Conservation (phyloP, 345 rosid genomes). For the Gossypium bickii region DNA sequence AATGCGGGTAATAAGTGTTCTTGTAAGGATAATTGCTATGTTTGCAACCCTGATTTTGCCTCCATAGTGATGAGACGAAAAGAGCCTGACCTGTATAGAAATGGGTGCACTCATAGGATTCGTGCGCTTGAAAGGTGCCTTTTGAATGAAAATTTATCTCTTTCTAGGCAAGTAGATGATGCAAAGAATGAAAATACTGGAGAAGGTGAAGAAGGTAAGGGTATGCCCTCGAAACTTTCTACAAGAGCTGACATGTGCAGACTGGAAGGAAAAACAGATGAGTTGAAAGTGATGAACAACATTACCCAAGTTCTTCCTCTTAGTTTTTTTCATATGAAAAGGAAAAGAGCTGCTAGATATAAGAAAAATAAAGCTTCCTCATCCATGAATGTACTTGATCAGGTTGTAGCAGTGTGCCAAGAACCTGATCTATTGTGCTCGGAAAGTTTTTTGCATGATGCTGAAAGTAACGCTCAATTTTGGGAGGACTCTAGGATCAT, state of each 20-base stretch:
- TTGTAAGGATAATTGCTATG: constrained; percentile 35
- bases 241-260: constrained; percentile 17
- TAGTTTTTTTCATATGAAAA: constrained; percentile 29
- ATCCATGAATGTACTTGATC: constrained; percentile 10
- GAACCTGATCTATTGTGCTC: constrained; percentile 16
- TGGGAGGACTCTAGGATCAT: constrained; percentile 17
- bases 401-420: constrained; percentile 16
- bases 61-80: constrained; percentile 58
- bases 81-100: constrained; percentile 46
- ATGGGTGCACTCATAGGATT: constrained; percentile 56
- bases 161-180: constrained; percentile 29
- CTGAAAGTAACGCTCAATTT: constrained; percentile 14
- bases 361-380: constrained; percentile 22
- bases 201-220: constrained; percentile 26
- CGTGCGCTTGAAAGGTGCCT: constrained; percentile 46
- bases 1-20: constrained; percentile 35
- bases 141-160: constrained; percentile 31
- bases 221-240: constrained; percentile 11
- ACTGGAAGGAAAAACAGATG: constrained; percentile 23
- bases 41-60: constrained; percentile 52
- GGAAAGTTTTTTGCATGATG: constrained; percentile 1
- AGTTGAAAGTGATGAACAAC: constrained; percentile 21
- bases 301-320: constrained; percentile 18
- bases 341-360: constrained; percentile 40
- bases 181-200: constrained; percentile 17